Base-by-base conservation (phyloP, 495 filamentous ascomycete genomes). In the Xylaria flabelliformis region DNA sequence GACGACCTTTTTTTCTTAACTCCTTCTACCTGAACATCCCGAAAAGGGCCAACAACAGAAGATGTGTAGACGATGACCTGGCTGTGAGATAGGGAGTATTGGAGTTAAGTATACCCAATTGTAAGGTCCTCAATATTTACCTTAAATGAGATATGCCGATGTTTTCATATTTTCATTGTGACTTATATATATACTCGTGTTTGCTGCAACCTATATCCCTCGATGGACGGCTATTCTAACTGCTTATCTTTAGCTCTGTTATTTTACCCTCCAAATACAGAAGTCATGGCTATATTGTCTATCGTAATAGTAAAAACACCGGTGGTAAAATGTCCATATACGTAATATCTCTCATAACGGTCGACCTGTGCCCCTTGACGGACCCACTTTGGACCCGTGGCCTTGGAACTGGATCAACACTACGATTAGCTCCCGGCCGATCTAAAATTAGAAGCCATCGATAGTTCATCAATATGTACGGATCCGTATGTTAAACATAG, bases 31-130 rank as follows among this genome's bases (percentile, higher is more conserved):
- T 12, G 13, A 44, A 42, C 4, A 12, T 9, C 39, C 21, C 0
- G 1, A 24, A 61, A 12, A 10, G 61, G 61, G 48, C 19, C n/a
- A 26, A 61, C 36, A 56, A 41, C 8, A 24, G 17, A 29, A n/a
- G 63, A 44, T 56, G 19, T 2, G 34, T 51, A 0, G 12, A 69
- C 48, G 36, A 64, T 50, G 19, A 5, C 34, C 50, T 19, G 51
- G n/a, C 41, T 56, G 56, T 17, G 39, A 67, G 29, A 44, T 39
- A 17, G 42, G 71, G 59, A 68, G 71, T 61, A 50, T 21, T 29
- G 70, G 70, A 61, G 63, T 69, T 51, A 53, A 24, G 53, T 66
- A 72, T 72, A 72, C 71, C 71, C 53, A 19, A 8, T 48, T 36
- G 44, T 26, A 36, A 70, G 44, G 24, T 29, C 29, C 34, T 56